Evolutionary conservation across 192 early-diverging fungal species (phyloP), one percentile per base, ranked within the genome.

Genomic region (Entrophospora sp.): DNA sequence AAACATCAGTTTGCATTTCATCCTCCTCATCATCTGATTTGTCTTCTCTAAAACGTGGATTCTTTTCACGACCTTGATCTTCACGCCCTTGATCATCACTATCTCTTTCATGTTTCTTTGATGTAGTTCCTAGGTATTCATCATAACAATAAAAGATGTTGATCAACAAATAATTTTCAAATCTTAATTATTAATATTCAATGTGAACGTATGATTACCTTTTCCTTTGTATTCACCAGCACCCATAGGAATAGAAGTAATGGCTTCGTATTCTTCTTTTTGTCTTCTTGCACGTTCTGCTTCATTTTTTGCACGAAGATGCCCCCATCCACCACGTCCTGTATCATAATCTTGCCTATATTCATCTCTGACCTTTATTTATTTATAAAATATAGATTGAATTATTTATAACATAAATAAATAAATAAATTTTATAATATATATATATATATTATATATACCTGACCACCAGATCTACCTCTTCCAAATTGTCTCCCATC

Each of bases 241-340:
- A 48, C 83, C 83, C 37, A 70, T 65, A 10, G 83, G 83, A 13
- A 84, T 73, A n/a, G 77, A 75, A 10, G 73, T 76, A 14, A 87
- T 84, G 0, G 82, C 81, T 49, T 87, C 87, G 63, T 88, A 87
- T 63, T 83, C 83, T 31, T 85, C 81, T 65, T 80, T 79, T 13
- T 77, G 67, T 27, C 75, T 66, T 58, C 77, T 79, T 9, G n/a
- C n/a, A n/a, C n/a, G n/a, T n/a, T n/a, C n/a, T n/a, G n/a, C n/a
- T n/a, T n/a, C n/a, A n/a, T n/a, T n/a, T n/a, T n/a, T n/a, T n/a
- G n/a, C n/a, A n/a, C n/a, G n/a, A n/a, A n/a, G n/a, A n/a, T n/a
- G n/a, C n/a, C n/a, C n/a, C n/a, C n/a, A n/a, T n/a, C n/a, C n/a
- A n/a, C n/a, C n/a, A n/a, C n/a, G n/a, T n/a, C n/a, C n/a, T n/a